A percentile compares a stretch with the other conserved stretches of the same genome.
These are phyloP conservation scores for Arachis stenosperma DNA, from an alignment of 306 rosid species.

Conservation along the genomic window DNA sequence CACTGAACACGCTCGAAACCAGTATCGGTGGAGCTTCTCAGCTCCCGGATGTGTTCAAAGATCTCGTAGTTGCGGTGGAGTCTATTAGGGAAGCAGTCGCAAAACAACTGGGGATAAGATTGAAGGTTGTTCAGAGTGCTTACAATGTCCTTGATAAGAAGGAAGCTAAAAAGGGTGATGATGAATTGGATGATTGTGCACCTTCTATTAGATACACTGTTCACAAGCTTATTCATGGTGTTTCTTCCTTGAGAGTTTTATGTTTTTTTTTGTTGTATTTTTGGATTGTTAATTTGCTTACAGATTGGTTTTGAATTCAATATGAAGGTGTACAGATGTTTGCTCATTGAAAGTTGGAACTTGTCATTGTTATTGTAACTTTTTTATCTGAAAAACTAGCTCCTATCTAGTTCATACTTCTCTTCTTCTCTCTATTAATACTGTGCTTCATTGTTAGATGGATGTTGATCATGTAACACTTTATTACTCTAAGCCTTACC, in stretches of 20 bases:
- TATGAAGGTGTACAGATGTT: neutral
- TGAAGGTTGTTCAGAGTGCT: slow-evolving; percentile 74
- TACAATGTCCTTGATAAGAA: slow-evolving; percentile 63
- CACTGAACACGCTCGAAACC: slow-evolving; percentile 31
- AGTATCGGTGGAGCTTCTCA: slow-evolving; percentile 26
- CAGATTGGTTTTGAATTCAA: neutral
- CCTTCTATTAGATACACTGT: slow-evolving; percentile 89
- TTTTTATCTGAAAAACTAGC: neutral
- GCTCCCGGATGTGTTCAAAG: no score
- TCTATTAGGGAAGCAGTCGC: slow-evolving; percentile 61
- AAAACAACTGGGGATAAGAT: slow-evolving; percentile 66
- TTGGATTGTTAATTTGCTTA: slow-evolving; percentile 1
- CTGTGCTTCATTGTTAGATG: slow-evolving; percentile 7
- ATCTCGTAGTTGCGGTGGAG: slow-evolving; percentile 53
- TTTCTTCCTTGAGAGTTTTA: slow-evolving; percentile 94
- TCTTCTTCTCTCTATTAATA: neutral
- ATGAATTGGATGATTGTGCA: slow-evolving; percentile 82
- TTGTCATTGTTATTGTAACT: neutral
- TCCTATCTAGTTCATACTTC: neutral
- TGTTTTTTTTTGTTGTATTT: neutral
- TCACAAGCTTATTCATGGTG: slow-evolving; percentile 87
- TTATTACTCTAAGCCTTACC: no score
- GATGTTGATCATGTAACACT: neutral
- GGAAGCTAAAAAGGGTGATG: slow-evolving; percentile 82
- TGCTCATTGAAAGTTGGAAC: neutral